phyloP scores from a whole-genome alignment of 2,329 filamentous ascomycete genomes.

The Phyllosticta capitalensis region DNA sequence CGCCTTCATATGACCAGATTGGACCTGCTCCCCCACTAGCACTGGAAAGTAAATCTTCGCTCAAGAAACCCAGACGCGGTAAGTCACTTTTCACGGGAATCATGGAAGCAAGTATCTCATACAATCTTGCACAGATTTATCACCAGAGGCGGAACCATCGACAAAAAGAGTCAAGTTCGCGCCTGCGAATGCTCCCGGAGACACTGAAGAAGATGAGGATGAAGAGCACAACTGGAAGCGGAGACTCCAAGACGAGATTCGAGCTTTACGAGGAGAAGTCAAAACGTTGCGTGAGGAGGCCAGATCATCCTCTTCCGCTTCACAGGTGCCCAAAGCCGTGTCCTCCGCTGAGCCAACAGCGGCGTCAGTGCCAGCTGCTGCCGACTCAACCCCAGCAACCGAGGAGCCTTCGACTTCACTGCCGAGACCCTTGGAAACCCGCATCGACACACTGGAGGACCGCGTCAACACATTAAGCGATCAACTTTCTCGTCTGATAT shows the following conservation, averaged over 20 bases:
- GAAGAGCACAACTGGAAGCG: background rate
- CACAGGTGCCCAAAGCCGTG: background rate
- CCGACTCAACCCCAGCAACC: background rate
- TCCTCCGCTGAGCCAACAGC: background rate
- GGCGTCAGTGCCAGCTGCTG: no score
- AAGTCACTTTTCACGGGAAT: background rate
- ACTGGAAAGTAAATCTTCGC: background rate
- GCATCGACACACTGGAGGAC: background rate
- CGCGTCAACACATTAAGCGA: background rate
- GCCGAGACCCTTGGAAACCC: background rate
- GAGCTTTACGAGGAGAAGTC: background rate
- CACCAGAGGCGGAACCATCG: background rate
- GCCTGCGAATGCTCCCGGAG: background rate
- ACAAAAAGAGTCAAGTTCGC: background rate
- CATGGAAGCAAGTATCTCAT: background rate
- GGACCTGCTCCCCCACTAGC: background rate
- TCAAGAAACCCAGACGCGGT: background rate
- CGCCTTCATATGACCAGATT: conserved; percentile 7
- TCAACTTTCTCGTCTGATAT: background rate
- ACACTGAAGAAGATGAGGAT: background rate
- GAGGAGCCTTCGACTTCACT: background rate
- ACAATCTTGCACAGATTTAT: background rate
- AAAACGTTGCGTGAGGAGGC: background rate
- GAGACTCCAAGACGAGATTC: background rate
- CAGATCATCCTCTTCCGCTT: background rate